phyloP scores from a whole-genome alignment of 2,329 filamentous ascomycete species.

The Drechslerella coelobrocha region DNA sequence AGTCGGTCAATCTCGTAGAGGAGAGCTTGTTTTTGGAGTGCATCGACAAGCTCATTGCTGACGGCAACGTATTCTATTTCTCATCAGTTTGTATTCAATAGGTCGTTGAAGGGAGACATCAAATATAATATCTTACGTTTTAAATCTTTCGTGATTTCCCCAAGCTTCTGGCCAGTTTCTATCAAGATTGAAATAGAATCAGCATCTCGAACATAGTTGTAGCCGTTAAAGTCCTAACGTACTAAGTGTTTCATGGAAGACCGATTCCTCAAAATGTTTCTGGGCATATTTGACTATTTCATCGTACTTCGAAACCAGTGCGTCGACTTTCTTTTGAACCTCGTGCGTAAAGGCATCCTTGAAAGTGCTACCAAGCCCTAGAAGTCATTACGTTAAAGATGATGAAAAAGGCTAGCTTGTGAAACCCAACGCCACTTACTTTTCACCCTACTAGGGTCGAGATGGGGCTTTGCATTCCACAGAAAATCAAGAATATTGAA shows the following conservation, averaged over 20 bases:
- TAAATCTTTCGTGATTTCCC: conserved; percentile 19
- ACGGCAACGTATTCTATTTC: conserved; percentile 18
- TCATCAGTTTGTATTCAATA: background rate
- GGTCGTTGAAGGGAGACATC: background rate
- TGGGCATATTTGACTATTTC: conserved; percentile 9
- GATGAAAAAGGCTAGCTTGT: background rate
- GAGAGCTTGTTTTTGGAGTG: conserved; percentile 14
- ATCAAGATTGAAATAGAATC: background rate
- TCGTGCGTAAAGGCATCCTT: conserved; percentile 32
- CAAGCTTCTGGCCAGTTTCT: conserved; percentile 28
- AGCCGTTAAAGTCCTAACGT: background rate
- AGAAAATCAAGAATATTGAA: conserved; percentile 38
- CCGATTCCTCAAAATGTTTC: conserved; percentile 32
- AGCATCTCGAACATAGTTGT: background rate
- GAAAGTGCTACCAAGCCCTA: conserved; percentile 26
- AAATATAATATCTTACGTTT: conserved; percentile 12
- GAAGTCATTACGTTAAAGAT: background rate
- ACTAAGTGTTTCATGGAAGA: conserved; percentile 28
- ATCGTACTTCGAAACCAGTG: conserved; percentile 9
- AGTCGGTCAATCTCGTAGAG: conserved; percentile 23
- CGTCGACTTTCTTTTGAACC: conserved; percentile 30
- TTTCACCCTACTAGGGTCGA: conserved; percentile 31
- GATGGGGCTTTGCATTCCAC: conserved; percentile 34
- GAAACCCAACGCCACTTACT: background rate
- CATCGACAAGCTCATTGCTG: conserved; percentile 17